Percentiles rank a stretch among this genome's conserved stretches.
phyloP scores from a whole-genome alignment of 257 asterid genomes.

The Ophiorrhiza pumila region DNA sequence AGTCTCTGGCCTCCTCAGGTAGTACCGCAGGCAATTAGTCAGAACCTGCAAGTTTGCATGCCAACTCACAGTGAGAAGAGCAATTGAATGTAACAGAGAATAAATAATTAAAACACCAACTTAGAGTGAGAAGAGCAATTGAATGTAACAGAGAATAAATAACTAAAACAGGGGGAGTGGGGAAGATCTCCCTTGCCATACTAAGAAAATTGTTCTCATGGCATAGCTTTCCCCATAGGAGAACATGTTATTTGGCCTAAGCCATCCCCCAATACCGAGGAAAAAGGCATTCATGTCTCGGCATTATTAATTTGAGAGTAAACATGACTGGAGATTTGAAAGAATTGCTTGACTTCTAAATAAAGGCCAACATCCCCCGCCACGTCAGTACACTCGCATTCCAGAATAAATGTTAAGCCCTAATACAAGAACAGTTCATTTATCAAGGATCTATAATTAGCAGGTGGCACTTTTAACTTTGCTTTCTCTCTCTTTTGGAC shows the following conservation, averaged over 20 bases:
- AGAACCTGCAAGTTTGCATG: constrained; percentile 60
- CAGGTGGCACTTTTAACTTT: neutral
- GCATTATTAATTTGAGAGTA: neutral
- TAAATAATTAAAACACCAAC: neutral
- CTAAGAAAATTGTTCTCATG: too few species aligned
- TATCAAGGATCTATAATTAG: neutral
- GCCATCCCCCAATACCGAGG: neutral
- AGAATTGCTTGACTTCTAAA: too few species aligned
- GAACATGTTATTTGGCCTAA: neutral
- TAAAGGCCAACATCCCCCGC: neutral
- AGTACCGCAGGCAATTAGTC: constrained; percentile 80
- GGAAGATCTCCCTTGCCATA: too few species aligned
- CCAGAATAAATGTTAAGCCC: neutral
- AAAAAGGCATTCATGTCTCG: neutral
- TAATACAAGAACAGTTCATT: neutral
- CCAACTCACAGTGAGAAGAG: neutral
- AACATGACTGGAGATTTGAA: neutral
- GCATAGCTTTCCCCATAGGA: neutral
- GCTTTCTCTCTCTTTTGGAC: neutral
- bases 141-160: neutral
- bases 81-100: neutral
- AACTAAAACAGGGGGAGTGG: too few species aligned
- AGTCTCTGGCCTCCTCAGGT: constrained; percentile 82
- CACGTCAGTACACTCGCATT: neutral
- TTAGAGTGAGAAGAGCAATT: neutral